These are phyloP conservation scores for Ophiostoma piceae DNA, from an alignment of 2,329 filamentous ascomycete genomes.

Conservation along the genomic window DNA sequence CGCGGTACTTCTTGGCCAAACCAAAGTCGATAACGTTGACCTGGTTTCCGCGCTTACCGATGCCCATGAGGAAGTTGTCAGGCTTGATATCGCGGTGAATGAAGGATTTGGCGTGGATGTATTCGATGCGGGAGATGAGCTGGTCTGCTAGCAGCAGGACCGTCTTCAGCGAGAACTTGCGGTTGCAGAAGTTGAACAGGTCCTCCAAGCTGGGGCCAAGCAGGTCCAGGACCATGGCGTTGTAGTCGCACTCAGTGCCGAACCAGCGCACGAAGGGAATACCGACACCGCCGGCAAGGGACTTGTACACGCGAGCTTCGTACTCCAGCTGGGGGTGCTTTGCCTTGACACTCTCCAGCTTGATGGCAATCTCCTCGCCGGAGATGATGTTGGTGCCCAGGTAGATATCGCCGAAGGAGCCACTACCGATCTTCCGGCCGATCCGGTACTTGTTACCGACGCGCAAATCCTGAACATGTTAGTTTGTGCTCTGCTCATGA, in stretches of 20 bases:
- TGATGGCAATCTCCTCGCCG: constrained; percentile 98
- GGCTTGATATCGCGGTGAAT: constrained; percentile 99
- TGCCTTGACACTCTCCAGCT: constrained; percentile 98
- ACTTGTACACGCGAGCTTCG: constrained; percentile 89
- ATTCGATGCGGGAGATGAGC: constrained; percentile 98
- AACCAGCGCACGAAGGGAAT: constrained; percentile 99
- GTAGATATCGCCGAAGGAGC: constrained; percentile 97
- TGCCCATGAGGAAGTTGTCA: constrained; percentile 99
- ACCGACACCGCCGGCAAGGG: constrained; percentile 89
- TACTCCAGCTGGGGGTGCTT: constrained; percentile 99
- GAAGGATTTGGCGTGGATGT: constrained; percentile 99
- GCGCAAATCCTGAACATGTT: constrained; percentile 70
- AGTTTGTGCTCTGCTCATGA: background rate
- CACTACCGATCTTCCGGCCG: constrained; percentile 97
- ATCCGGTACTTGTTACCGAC: constrained; percentile 99
- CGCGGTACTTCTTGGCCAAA: constrained; percentile 98
- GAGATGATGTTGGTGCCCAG: constrained; percentile 99
- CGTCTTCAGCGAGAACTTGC: constrained; percentile 98
- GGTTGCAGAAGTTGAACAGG: constrained; percentile 99
- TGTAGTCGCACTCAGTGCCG: constrained; percentile 98
- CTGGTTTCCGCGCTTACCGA: constrained; percentile 98
- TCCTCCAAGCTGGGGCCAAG: constrained; percentile 94
- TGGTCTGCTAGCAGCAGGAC: constrained; percentile 94
- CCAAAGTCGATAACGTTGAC: constrained; percentile 99
- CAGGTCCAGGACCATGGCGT: constrained; percentile 97